A percentile compares a stretch with the other conserved stretches of the same genome.
These are phyloP conservation scores for Sequoia sempervirens DNA, from an alignment of 75 land plant species.

Conservation along the genomic window DNA sequence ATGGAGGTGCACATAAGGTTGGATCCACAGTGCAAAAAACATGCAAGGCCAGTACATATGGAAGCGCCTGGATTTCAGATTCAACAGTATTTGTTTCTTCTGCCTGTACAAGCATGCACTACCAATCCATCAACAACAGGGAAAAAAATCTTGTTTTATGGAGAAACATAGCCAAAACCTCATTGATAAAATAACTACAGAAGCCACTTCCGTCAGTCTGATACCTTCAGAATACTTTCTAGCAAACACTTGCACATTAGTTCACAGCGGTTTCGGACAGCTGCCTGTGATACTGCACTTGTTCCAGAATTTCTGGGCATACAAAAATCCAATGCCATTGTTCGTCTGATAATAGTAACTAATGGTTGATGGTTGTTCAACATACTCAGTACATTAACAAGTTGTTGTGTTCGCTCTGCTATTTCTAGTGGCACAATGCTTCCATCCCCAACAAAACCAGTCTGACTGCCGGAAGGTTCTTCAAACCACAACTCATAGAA, in stretches of 20 bases:
- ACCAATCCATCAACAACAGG: neutral
- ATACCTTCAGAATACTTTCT: constrained; percentile 90
- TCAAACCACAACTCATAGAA: constrained; percentile 99
- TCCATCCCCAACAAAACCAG: constrained; percentile 56
- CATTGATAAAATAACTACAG: neutral
- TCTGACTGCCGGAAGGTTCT: constrained; percentile 48
- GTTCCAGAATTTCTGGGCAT: constrained; percentile 62
- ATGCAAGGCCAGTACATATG: constrained; percentile 89
- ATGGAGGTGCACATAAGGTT: constrained; percentile 81
- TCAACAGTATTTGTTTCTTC: constrained; percentile 65
- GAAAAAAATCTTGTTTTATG: neutral
- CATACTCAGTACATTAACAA: constrained; percentile 80
- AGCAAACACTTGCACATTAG: constrained; percentile 94
- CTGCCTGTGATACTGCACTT: constrained; percentile 59
- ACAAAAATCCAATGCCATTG: constrained; percentile 82
- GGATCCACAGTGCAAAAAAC: constrained; percentile 96
- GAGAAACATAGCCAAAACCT: neutral
- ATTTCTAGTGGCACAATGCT: constrained; percentile 81
- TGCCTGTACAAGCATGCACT: constrained; percentile 41
- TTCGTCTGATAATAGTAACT: constrained; percentile 80
- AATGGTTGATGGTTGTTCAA: constrained; percentile 77
- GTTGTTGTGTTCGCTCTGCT: constrained; percentile 80
- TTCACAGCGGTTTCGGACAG: constrained; percentile 91
- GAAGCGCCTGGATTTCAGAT: constrained; percentile 67
- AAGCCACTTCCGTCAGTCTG: neutral